These are phyloP conservation scores for Hemileccinum rubropunctum DNA, from an alignment of 768 basidiomycete species.

Conservation along the genomic window DNA sequence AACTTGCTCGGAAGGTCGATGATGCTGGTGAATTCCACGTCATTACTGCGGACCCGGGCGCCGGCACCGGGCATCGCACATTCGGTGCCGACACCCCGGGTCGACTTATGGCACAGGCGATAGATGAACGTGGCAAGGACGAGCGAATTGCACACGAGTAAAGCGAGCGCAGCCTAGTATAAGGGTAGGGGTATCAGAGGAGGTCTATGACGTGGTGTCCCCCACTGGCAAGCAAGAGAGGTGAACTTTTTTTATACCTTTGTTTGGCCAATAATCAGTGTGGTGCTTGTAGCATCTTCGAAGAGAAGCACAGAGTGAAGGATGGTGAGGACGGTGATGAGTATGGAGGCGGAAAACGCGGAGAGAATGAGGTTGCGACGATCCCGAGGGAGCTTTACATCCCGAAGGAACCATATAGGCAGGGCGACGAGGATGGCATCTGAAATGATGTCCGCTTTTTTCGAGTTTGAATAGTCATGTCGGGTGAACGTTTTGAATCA, in stretches of 20 bases:
- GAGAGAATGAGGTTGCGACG: conserved; percentile 22
- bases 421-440: conserved; percentile 18
- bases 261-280: conserved; percentile 19
- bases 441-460: conserved; percentile 22
- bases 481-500: background rate
- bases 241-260: conserved; percentile 16
- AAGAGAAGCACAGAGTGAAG: conserved; percentile 23
- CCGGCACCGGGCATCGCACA: background rate
- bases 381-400: conserved; percentile 10
- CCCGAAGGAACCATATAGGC: conserved; percentile 16
- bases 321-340: conserved; percentile 22
- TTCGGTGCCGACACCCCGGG: background rate
- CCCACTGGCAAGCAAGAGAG: background rate
- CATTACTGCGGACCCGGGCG: background rate
- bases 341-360: conserved; percentile 20
- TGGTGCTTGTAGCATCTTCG: background rate
- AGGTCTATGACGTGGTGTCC: background rate
- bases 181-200: background rate
- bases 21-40: conserved; percentile 14
- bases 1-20: conserved; percentile 18
- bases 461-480: background rate
- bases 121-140: conserved; percentile 18
- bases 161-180: conserved; percentile 16
- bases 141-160: conserved; percentile 22
- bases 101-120: conserved; percentile 7